Conservation (phyloP, 2,329 filamentous ascomycete genomes). For the Aspergillus ibericus region DNA sequence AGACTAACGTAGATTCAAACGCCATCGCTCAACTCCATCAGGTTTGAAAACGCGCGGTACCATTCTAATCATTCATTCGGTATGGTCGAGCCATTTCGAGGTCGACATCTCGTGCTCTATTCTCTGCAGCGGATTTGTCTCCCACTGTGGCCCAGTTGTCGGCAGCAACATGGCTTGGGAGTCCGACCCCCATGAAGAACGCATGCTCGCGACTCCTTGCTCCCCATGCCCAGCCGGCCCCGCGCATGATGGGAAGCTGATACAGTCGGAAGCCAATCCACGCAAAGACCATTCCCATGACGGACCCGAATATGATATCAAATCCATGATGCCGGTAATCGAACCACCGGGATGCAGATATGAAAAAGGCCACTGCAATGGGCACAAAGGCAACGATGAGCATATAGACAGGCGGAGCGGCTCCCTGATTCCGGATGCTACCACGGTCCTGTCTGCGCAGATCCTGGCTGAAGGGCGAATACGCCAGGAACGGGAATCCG, state of each 20-base stretch:
- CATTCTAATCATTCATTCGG: slow-evolving; percentile 11
- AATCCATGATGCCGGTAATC: slow-evolving; percentile 91
- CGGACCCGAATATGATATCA: slow-evolving; percentile 81
- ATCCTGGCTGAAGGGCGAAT: slow-evolving; percentile 27
- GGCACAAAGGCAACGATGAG: slow-evolving; percentile 70
- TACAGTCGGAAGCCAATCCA: slow-evolving; percentile 82
- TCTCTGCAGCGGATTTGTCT: slow-evolving; percentile 5
- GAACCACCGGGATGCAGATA: slow-evolving; percentile 81
- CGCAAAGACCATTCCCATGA: slow-evolving; percentile 70
- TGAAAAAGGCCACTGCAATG: slow-evolving; percentile 73
- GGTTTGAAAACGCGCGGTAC: neutral
- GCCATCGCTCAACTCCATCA: neutral
- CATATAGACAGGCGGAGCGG: slow-evolving; percentile 79
- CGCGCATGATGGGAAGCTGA: slow-evolving; percentile 74
- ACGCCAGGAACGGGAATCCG: slow-evolving; percentile 45
- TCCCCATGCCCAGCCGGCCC: slow-evolving; percentile 88
- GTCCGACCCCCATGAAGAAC: slow-evolving; percentile 51
- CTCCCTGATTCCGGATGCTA: slow-evolving; percentile 69
- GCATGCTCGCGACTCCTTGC: slow-evolving; percentile 70
- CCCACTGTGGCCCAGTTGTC: slow-evolving; percentile 29
- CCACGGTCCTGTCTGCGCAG: slow-evolving; percentile 21
- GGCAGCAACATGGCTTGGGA: slow-evolving; percentile 31
- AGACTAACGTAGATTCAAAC: neutral
- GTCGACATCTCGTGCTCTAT: slow-evolving; percentile 13
- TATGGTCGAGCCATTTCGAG: slow-evolving; percentile 21